A percentile compares a stretch with the other conserved stretches of the same genome.
Evolutionary conservation across 176 grass and related monocot species (phyloP).

Genomic region (Paspalum vaginatum): DNA sequence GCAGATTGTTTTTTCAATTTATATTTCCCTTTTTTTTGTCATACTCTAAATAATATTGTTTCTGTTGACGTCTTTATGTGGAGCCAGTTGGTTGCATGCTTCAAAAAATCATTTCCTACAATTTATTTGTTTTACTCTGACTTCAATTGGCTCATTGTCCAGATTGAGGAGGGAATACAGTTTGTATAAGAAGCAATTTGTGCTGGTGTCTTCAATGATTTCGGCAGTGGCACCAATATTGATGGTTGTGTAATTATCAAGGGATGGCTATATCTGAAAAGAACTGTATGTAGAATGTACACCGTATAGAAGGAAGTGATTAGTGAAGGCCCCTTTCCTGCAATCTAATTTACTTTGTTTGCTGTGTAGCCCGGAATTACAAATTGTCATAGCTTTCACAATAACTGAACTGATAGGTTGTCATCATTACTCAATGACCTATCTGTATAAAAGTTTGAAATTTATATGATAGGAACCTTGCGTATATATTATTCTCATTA

Average conservation of each 20-base stretch:
- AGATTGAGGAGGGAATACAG: constrained; percentile 66
- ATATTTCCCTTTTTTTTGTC: neutral
- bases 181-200: constrained; percentile 62
- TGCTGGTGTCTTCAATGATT: constrained; percentile 73
- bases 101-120: neutral
- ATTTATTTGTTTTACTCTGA: neutral
- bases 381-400: no score
- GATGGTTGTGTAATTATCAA: constrained; percentile 71
- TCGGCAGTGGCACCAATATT: constrained; percentile 73
- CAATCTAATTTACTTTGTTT: no score
- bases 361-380: no score
- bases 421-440: no score
- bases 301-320: neutral
- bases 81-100: neutral
- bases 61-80: neutral
- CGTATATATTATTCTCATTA: no score
- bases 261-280: constrained; percentile 20
- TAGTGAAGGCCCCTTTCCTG: neutral
- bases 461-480: no score
- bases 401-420: no score
- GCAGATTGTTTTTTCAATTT: neutral
- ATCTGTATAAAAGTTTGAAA: no score
- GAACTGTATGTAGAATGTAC: neutral
- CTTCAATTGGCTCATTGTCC: constrained; percentile 1
- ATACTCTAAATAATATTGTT: neutral